Base-by-base conservation (phyloP, 331 rosid species). In the Malus hybrid region DNA sequence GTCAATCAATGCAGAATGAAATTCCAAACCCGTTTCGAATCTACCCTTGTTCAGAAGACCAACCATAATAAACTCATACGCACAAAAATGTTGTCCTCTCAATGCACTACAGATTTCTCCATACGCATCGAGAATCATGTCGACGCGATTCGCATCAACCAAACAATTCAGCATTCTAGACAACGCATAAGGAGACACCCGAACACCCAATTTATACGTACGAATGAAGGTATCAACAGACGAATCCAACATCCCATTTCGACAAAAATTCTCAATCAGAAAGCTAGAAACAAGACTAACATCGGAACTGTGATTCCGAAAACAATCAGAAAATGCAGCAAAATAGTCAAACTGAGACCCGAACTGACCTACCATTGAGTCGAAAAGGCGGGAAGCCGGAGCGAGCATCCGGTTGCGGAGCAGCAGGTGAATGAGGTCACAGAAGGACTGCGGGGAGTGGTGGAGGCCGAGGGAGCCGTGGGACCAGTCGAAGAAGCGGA, bases 401-500 rank as follows among this genome's bases (percentile, higher is more conserved):
- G 73, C 63, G n/a, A 50, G 65, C 82, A 72, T 73, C 30, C 68
- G 10, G 65, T 63, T 74, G 28, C 33, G 64, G 34, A 77, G 82
- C 57, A 82, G 71, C 68, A 77, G 28, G 16, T 62, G 65, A 22
- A 77, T 14, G 62, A 82, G 82, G 39, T 15, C 34, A 55, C 50
- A 77, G 6, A 72, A 53, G 70, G 65, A 71, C 7, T 67, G 68
- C 14, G 60, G 79, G 29, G 79, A 24, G 66, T 73, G 78, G 22
- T 57, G 32, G 7, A 73, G 63, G 56, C 85, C 70, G 34, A 77
- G 73, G 63, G 65, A 61, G 44, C 42, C 20, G 18, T 11, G 36
- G 24, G 85, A 77, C 85, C 85, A 77, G 4, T 48, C 55, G 13
- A 57, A 20, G 63, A 57, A 81, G 56, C 66, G 66, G 32, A 81